Conservation (phyloP, 495 filamentous ascomycete species). For the Penicillium waksmanii region DNA sequence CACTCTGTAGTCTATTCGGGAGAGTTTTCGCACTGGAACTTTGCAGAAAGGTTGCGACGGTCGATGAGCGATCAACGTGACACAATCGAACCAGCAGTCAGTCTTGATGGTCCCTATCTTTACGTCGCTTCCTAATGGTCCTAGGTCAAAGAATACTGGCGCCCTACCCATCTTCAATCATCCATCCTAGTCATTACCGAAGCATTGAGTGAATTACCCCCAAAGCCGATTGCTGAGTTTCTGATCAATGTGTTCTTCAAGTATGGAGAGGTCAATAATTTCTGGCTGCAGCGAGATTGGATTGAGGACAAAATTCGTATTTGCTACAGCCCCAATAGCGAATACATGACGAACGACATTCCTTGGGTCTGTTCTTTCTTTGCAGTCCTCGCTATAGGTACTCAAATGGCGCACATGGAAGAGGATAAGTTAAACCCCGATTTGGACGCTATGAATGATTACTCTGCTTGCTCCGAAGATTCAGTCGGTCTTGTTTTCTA, state of each 20-base stretch:
- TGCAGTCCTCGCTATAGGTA: conserved; percentile 51
- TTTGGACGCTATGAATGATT: conserved; percentile 30
- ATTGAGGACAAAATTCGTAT: conserved; percentile 41
- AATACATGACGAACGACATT: conserved; percentile 43
- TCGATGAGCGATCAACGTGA: conserved; percentile 43
- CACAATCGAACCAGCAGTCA: conserved; percentile 34
- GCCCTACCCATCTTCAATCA: conserved; percentile 50
- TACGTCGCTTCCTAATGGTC: not conserved
- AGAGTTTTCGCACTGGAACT: conserved; percentile 53
- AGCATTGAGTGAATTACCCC: conserved; percentile 44
- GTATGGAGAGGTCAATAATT: conserved; percentile 51
- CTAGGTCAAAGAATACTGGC: conserved; percentile 50
- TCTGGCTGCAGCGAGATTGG: conserved; percentile 50
- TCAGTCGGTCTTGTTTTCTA: conserved; percentile 53
- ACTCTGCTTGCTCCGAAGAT: conserved; percentile 44
- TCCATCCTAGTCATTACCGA: conserved; percentile 36
- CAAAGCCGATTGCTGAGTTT: conserved; percentile 49
- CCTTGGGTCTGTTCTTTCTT: conserved; percentile 47
- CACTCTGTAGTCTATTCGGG: conserved; percentile 46
- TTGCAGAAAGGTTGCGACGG: conserved; percentile 47
- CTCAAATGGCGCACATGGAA: conserved; percentile 54
- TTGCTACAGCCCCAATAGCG: conserved; percentile 39
- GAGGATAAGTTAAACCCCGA: conserved; percentile 32
- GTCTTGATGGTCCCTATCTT: not conserved
- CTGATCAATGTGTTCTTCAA: conserved; percentile 51